Conservation (phyloP, 257 asterid genomes). For the Solanum pinnatisectum region DNA sequence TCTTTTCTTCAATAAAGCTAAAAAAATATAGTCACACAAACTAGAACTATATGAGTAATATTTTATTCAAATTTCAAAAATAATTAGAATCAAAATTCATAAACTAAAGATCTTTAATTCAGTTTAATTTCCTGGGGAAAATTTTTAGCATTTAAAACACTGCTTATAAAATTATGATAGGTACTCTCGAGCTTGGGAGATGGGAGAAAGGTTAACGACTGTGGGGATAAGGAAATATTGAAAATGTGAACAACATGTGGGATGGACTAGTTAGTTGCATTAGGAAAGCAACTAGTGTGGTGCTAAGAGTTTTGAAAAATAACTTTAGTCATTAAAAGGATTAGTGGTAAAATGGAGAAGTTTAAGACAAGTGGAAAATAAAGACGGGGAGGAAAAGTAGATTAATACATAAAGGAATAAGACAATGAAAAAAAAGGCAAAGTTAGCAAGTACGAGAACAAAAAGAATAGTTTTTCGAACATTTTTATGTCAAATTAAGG, state of each 20-base stretch:
- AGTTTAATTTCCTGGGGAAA: no score
- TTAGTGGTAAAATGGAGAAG: background rate
- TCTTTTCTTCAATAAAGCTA: background rate
- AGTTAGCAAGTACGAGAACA: no score
- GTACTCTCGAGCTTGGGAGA: background rate
- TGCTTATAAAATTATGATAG: background rate
- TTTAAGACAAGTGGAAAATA: background rate
- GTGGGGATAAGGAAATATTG: no score
- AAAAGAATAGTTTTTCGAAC: no score
- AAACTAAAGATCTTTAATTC: background rate
- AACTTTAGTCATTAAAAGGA: background rate
- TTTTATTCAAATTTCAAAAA: background rate
- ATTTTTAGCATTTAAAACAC: background rate
- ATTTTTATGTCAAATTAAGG: no score
- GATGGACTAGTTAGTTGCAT: no score
- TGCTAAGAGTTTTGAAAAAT: no score
- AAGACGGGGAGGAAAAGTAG: no score
- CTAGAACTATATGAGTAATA: background rate
- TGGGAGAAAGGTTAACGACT: background rate
- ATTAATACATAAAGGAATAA: no score
- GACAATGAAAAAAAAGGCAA: no score
- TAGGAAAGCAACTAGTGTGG: no score
- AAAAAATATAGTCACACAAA: background rate
- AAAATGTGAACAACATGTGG: no score
- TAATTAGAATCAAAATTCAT: background rate